Evolutionary conservation across 805 yeast species (phyloP), one percentile per base, ranked within the genome.

Genomic region (Lipomyces chichibuensis): DNA sequence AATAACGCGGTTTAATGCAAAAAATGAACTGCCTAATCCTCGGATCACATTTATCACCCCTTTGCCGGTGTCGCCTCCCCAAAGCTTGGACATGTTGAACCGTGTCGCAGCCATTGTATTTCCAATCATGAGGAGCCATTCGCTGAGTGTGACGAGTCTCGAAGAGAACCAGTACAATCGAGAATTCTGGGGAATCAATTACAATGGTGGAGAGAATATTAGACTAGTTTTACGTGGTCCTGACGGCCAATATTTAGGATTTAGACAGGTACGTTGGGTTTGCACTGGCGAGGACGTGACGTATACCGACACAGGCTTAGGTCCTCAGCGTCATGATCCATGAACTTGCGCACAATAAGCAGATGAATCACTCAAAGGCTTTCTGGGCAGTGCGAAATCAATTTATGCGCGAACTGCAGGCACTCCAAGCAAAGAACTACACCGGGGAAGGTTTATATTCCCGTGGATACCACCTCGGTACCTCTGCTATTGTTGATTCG

Each of bases 61-160:
- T 23, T 33, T 70, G 9, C 70, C 72, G 9, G 68, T 49, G 13
- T 53, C 71, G 20, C 71, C 70, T 13, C 60, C 67, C 5, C 60
- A 65, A 29, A 56, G 60, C 56, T 65, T 63, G 43, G 69, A 57
- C 33, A 37, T 70, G 57, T 65, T 71, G 9, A 67, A 67, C 35
- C 64, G 70, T 13, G 65, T 71, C n/a, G 73, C 73, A 2, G 73
- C 73, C 33, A 71, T 71, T 25, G 73, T 65, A 23, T 65, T 51
- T 57, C 73, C 73, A 6, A 65, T 71, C 39, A 71, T 71, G 73
- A 63, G 60, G 57, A 51, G 59, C 32, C 65, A 71, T 37, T 64
- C 68, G 33, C 65, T 71, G 13, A 62, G 65, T 43, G 52, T 71
- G 17, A 71, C 67, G 9, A 64, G 69, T 37, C 60, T 71, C 33